Evolutionary conservation across 129 eudicot species (phyloP), one percentile per base, ranked within the genome.

Genomic region (Arctium minus): DNA sequence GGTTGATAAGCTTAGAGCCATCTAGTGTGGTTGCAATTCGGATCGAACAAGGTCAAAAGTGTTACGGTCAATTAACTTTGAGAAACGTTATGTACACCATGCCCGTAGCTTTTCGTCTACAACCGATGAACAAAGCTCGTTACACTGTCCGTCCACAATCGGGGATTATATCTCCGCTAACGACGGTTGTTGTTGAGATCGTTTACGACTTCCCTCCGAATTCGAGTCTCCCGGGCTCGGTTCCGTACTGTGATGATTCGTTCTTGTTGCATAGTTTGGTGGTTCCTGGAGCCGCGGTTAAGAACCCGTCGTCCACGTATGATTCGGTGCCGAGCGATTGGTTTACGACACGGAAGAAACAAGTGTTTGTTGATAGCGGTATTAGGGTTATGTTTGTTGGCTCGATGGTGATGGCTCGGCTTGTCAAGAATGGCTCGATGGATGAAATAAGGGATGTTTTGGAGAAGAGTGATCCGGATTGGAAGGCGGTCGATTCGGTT

Each of bases 1-100:
- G 96, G 75, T 89, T 93, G 9, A 86, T 93, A 69, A 91, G 90
- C 79, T 86, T 91, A 76, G 97, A 93, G 82, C 97, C 97, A 80
- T 91, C 97, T 5, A 93, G 88, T 62, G 80, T 88, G 10, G 97
- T 93, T 4, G 80, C 89, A 22, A 87, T 93, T 15, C 73, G 96
- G 46, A 50, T 91, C 11, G 96, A 90, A 76, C 86, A 87, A 15
- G 96, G 97, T 6, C 92, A 89, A 29, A 89, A 79, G 50, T 91
- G 96, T 77, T 89, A 46, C 6, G 97, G 97, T 3, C 77, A 74
- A 76, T 80, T 93, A 36, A 93, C 96, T 33, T 80, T 93, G 67
- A 86, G 91, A 56, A 93, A 91, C 80, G 96, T 93, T 22, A 93
- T 93, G 97, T 88, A 89, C 91, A 93, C 96, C 44, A 93, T 93